Evolutionary conservation across 2,329 filamentous ascomycete species (phyloP), one percentile per base, ranked within the genome.

Genomic region (Pochonia chlamydosporia): DNA sequence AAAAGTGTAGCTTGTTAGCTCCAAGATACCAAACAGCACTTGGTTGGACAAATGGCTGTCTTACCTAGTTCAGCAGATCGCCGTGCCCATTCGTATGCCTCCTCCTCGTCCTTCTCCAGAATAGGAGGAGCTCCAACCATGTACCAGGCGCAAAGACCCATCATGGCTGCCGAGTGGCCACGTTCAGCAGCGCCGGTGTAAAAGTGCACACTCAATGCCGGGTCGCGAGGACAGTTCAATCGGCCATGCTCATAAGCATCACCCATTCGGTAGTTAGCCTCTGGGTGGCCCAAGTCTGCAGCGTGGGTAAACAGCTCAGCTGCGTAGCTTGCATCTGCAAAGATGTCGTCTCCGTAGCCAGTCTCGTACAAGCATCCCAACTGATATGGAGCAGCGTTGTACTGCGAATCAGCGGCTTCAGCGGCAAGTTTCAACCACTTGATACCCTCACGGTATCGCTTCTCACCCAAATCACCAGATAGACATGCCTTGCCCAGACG

Each of bases 91-190:
- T 96, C 91, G 60, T 95, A 97, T 9, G 93, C 93, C 66, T 99
- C 93, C 56, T 86, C 85, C 65, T 97, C 92, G 59, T 99, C 92
- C 68, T 93, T 96, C 51, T 96, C 91, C 20, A 99, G 71, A 13
- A 97, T 82, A 0, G 91, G 90, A 56, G 91, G 87, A 2, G 93
- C 93, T 10, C 93, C 93, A 35, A 97, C 87, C 77, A 97, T 87
- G 66, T 97, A 99, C 93, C 93, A 99, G 10, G 93, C 93, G 67
- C 93, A 99, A 8, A 99, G 75, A 4, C 92, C 92, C 91, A 99
- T 96, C 90, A 97, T 97, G 41, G 90, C 92, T 41, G 83, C 79
- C 0, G 90, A 76, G 60, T 96, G 87, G 1, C 89, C 89, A 40
- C 79, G 76, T 60, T 95, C 87, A 3, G 93, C 93, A 11, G 93